Percentiles rank a stretch among this genome's conserved stretches.
Conservation (phyloP, 2,329 filamentous ascomycete genomes). For the Calonectria hawksworthii region DNA sequence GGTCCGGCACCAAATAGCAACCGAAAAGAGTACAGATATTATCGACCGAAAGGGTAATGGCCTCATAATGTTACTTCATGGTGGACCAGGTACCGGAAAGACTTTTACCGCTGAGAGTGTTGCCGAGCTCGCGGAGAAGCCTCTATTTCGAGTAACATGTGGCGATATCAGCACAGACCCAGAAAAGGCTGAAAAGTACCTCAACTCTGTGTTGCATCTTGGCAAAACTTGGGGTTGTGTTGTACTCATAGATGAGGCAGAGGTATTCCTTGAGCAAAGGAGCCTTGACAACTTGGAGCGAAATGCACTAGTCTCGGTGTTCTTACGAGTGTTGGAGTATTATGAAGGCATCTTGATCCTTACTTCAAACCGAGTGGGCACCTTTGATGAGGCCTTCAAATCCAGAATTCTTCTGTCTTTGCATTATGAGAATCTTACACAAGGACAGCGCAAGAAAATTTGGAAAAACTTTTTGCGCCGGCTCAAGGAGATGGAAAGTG, state of each 20-base stretch:
- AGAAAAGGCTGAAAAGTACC: constrained; percentile 26
- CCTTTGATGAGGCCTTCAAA: constrained; percentile 54
- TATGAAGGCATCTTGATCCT: constrained; percentile 54
- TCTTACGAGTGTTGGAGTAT: constrained; percentile 53
- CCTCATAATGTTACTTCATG: constrained; percentile 8
- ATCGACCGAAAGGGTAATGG: constrained; percentile 15
- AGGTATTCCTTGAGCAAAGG: constrained; percentile 41
- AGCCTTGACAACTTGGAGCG: constrained; percentile 38
- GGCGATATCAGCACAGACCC: constrained; percentile 33
- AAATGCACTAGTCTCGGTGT: constrained; percentile 47
- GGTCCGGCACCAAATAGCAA: background rate
- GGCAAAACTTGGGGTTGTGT: constrained; percentile 37
- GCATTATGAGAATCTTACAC: constrained; percentile 47
- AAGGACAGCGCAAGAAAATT: constrained; percentile 41
- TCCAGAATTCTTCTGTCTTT: constrained; percentile 53
- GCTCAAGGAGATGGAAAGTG: constrained; percentile 30
- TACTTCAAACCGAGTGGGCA: constrained; percentile 52
- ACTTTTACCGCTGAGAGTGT: constrained; percentile 26
- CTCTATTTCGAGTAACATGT: constrained; percentile 22
- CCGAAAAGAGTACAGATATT: constrained; percentile 7
- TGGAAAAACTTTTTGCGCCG: constrained; percentile 47
- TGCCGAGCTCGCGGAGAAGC: constrained; percentile 23
- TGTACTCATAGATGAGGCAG: constrained; percentile 39
- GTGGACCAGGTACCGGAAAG: constrained; percentile 28
- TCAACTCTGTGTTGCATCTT: constrained; percentile 22